Evolutionary conservation across 2,329 filamentous ascomycete species (phyloP).

Genomic region (Elsinoe necatrix): DNA sequence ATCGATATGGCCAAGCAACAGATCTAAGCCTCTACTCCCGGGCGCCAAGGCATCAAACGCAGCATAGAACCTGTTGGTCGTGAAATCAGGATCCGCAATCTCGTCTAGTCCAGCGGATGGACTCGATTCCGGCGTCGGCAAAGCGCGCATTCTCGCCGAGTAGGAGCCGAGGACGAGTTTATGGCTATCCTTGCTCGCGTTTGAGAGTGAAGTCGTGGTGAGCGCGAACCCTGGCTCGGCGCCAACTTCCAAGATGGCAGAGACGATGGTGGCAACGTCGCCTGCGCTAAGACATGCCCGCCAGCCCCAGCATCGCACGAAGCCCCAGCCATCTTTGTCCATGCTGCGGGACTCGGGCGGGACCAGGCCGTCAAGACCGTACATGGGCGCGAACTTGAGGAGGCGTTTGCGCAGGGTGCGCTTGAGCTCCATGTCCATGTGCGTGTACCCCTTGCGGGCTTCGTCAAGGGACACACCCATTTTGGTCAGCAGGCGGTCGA

Average conservation of each 20-base stretch:
- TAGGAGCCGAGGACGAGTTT: conserved; percentile 20
- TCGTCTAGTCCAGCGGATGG: conserved; percentile 19
- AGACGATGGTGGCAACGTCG: conserved; percentile 87
- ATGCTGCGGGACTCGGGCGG: conserved; percentile 50
- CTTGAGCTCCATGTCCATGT: conserved; percentile 98
- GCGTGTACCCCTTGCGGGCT: conserved; percentile 90
- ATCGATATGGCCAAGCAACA: conserved; percentile 66
- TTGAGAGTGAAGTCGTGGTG: conserved; percentile 15
- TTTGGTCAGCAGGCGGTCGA: conserved; percentile 92
- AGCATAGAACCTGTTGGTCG: conserved; percentile 48
- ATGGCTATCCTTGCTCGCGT: conserved; percentile 11
- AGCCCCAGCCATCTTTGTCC: conserved; percentile 89
- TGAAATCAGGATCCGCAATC: conserved; percentile 36
- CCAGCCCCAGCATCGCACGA: conserved; percentile 97
- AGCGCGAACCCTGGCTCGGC: conserved; percentile 17
- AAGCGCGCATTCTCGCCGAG: conserved; percentile 23
- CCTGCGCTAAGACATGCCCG: conserved; percentile 86
- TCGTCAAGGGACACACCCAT: conserved; percentile 94
- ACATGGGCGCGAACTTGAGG: conserved; percentile 83
- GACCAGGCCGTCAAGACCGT: conserved; percentile 88
- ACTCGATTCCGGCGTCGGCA: conserved; percentile 28
- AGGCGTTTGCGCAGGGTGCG: conserved; percentile 75
- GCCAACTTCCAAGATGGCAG: conserved; percentile 87
- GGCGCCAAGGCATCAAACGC: conserved; percentile 50
- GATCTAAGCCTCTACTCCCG: conserved; percentile 53